A percentile compares a stretch with the other conserved stretches of the same genome.
Conservation (phyloP, 23 red algal species). For the Gracilaria caudata region DNA sequence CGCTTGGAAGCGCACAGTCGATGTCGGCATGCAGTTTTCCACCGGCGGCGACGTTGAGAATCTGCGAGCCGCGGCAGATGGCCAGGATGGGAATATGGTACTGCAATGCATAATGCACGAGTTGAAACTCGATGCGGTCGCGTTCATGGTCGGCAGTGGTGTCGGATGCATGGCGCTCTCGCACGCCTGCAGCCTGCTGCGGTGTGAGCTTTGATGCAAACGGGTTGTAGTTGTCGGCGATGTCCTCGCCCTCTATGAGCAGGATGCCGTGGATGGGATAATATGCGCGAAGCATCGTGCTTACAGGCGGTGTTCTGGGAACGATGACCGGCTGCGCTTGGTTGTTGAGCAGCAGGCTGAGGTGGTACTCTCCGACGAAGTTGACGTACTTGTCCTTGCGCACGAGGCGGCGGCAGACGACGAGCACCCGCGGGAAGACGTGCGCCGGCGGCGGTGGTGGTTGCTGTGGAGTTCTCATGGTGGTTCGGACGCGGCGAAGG, state of each 20-base stretch:
- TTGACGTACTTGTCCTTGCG: conserved; percentile 92
- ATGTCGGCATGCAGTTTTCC: conserved; percentile 85
- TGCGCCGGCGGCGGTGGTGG: background rate
- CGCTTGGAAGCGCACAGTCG: conserved; percentile 30
- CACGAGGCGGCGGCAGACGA: conserved; percentile 70
- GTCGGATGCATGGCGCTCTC: conserved; percentile 54
- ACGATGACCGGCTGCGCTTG: conserved; percentile 87
- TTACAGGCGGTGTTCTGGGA: conserved; percentile 54
- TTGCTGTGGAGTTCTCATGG: background rate
- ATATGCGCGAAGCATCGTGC: conserved; percentile 61
- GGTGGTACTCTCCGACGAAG: conserved; percentile 97
- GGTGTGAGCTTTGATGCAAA: background rate
- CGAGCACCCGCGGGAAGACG: conserved; percentile 69
- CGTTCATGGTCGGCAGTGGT: conserved; percentile 64
- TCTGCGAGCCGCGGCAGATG: conserved; percentile 89
- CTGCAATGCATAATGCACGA: conserved; percentile 64
- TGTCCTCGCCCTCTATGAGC: conserved; percentile 95
- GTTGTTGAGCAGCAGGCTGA: conserved; percentile 69
- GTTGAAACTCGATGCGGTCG: conserved; percentile 87
- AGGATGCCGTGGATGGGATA: conserved; percentile 87
- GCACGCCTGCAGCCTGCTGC: conserved; percentile 15
- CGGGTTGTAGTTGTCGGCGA: conserved; percentile 16
- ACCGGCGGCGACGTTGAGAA: conserved; percentile 88
- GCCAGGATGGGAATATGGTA: conserved; percentile 87
- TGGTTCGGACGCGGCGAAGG: background rate